Percentiles rank a stretch among this genome's conserved stretches.
phyloP scores from a whole-genome alignment of 176 grass and related monocot genomes.

The Zea mays region Zm-B73-REFERENCE-NAM-5.0 NC_050103.1:171909501-171910000 shows the following conservation, averaged over 20 bases:
- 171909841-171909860: constrained; percentile 54
- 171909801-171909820: neutral
- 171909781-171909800: neutral
- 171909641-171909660: constrained; percentile 36
- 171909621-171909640: constrained; percentile 88
- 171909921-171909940: constrained; percentile 24
- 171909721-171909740: constrained; percentile 3
- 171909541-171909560: constrained; percentile 56
- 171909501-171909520: constrained; percentile 3
- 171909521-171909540: constrained; percentile 6
- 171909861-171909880: constrained; percentile 67
- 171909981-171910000: too few relatives aligned
- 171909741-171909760: neutral
- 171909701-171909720: neutral
- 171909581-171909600: constrained; percentile 89
- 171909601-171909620: constrained; percentile 93
- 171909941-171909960: constrained; percentile 26
- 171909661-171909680: constrained; percentile 4
- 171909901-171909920: constrained; percentile 44
- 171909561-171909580: constrained; percentile 93
- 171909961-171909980: constrained; percentile 42
- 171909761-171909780: neutral
- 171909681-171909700: neutral
- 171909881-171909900: constrained; percentile 84
- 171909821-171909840: neutral